phyloP scores from a whole-genome alignment of 805 yeast species.

The Yarrowia sp. region DNA sequence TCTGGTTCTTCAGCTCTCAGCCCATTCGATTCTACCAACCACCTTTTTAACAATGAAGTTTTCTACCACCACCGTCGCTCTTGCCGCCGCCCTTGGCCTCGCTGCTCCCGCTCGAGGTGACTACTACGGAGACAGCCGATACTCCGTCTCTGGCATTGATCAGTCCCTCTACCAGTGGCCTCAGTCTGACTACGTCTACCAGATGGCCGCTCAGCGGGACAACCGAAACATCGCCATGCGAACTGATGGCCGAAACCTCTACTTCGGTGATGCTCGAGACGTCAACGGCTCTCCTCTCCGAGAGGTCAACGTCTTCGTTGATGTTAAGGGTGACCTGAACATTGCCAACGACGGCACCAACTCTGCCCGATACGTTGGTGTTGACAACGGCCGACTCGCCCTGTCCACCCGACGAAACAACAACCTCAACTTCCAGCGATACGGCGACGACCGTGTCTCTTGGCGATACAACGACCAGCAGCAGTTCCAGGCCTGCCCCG shows the following conservation, averaged over 20 bases:
- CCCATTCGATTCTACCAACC: not conserved
- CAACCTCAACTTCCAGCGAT: not conserved
- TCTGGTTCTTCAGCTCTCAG: not conserved
- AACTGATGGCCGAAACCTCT: constrained; percentile 9
- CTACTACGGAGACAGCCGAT: not conserved
- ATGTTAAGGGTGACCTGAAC: not conserved
- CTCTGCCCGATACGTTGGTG: constrained; percentile 1
- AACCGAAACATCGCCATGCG: constrained; percentile 10
- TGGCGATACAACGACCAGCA: constrained; percentile 10
- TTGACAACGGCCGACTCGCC: not conserved
- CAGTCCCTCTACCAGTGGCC: constrained; percentile 10
- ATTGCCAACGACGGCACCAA: not conserved
- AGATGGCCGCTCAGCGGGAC: constrained; percentile 7
- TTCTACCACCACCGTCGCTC: constrained; percentile 1
- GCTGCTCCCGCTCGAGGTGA: constrained; percentile 10
- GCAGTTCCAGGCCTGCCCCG: constrained; percentile 13
- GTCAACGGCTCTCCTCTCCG: not conserved
- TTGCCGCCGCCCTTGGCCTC: not conserved
- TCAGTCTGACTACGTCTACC: constrained; percentile 12
- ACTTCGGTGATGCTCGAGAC: constrained; percentile 10
- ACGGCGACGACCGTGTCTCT: not conserved
- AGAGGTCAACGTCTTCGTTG: not conserved
- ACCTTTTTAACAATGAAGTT: not conserved
- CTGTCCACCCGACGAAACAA: constrained; percentile 5
- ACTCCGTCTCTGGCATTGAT: not conserved